phyloP scores from a whole-genome alignment of 768 basidiomycete species.

The Suillus paluster region DNA sequence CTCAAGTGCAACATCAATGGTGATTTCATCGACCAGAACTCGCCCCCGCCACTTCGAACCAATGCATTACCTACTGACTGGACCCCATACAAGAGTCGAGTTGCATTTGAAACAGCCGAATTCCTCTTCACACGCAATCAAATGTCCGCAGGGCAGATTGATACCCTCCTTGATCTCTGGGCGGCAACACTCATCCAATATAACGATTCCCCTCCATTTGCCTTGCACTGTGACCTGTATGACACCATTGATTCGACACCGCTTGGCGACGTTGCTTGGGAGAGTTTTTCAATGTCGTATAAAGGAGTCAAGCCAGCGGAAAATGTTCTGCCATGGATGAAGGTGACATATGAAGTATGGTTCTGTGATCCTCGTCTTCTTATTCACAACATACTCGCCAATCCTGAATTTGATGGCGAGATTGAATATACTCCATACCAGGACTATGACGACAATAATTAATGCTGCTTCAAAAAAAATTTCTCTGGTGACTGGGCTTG shows the following conservation, averaged over 20 bases:
- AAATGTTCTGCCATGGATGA: conserved; percentile 30
- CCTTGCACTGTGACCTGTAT: conserved; percentile 22
- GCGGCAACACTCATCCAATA: conserved; percentile 15
- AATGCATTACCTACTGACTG: no score
- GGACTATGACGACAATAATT: conserved; percentile 15
- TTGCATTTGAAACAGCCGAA: no score
- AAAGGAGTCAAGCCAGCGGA: conserved; percentile 17
- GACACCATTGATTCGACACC: conserved; percentile 29
- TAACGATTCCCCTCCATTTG: conserved; percentile 26
- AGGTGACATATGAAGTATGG: conserved; percentile 30
- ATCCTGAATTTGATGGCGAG: conserved; percentile 24
- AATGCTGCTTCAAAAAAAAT: conserved; percentile 17
- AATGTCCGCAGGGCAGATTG: no score
- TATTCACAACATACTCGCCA: no score
- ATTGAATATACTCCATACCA: conserved; percentile 24
- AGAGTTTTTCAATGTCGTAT: conserved; percentile 25
- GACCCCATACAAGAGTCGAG: no score
- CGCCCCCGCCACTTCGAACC: no score
- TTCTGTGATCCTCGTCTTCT: conserved; percentile 25
- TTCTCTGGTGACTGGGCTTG: conserved; percentile 36
- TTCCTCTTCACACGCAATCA: no score
- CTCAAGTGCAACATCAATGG: no score
- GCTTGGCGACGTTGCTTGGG: no score
- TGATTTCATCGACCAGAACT: no score
- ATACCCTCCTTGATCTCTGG: conserved; percentile 25